Base-by-base conservation (phyloP, 1,139 yeast species). In the Hansenula sp. region DNA sequence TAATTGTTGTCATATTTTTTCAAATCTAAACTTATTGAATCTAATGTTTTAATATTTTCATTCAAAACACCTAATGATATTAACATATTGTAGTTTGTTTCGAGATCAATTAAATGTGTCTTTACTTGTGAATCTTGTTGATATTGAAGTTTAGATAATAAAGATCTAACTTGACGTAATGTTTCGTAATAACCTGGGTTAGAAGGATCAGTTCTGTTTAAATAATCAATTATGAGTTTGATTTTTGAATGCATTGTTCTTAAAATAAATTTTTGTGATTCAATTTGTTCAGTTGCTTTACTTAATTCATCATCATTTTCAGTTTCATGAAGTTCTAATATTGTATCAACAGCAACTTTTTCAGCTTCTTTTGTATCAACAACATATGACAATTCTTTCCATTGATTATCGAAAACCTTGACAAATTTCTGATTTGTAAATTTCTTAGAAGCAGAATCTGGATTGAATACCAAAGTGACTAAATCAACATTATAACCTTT, bases 1-100 rank as follows among this genome's bases (percentile, higher is more conserved):
- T 81, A 64, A 20, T 24, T 4, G 26, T 14, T 26, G 21, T 34
- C 37, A 21, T n/a, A 21, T 18, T 41, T 46, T 26, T 40, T 46
- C 18, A 46, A 29, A 37, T 42, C 45, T 5, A 37, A 13, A 17
- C 24, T 40, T 3, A 42, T 36, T 6, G 25, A 28, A 8, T 31
- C 38, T 20, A 47, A 21, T 14, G 19, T 31, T 11, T 29, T 29
- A 4, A 43, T 12, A 24, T 42, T 47, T 10, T 44, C 43, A 28
- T 28, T 37, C 8, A 45, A 11, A 6, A 39, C 27, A 0, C 55
- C 54, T 1, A 52, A 29, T 9, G 45, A 40, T 6, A 48, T 32
- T 6, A 44, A 32, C 6, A 51, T 33, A 27, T 51, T 51, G 29
- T 44, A 51, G n/a, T 53, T 46, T 33, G 50, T 50, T 28, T 53